These are phyloP conservation scores for Ulmus americana DNA, from an alignment of 331 rosid species.

Conservation along the genomic window DNA sequence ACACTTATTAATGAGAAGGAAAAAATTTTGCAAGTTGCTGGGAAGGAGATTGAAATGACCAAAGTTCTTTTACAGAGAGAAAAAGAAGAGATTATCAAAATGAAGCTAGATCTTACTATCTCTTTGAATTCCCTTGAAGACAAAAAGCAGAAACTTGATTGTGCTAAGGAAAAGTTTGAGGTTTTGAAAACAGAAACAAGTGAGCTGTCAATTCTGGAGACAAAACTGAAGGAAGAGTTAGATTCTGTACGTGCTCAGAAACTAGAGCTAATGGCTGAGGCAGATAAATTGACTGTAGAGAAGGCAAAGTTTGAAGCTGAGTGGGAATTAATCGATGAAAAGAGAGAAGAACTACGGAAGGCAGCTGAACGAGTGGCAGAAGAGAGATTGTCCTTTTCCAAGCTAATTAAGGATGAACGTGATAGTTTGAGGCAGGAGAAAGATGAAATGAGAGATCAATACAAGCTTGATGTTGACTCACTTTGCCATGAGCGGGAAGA, in stretches of 20 bases:
- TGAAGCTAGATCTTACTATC: constrained; percentile 53
- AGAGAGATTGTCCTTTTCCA: constrained; percentile 60
- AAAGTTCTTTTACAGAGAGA: constrained; percentile 56
- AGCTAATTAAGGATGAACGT: constrained; percentile 63
- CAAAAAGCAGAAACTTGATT: constrained; percentile 49
- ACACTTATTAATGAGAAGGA: constrained; percentile 53
- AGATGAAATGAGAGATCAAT: constrained; percentile 59
- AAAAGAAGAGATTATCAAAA: constrained; percentile 51
- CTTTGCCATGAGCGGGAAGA: constrained; percentile 73
- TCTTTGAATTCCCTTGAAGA: constrained; percentile 57
- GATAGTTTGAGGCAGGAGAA: constrained; percentile 61
- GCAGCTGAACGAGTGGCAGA: constrained; percentile 60
- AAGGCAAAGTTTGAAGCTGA: constrained; percentile 87
- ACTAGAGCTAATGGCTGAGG: constrained; percentile 66
- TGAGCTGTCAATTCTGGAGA: constrained; percentile 65
- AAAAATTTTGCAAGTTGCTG: constrained; percentile 37
- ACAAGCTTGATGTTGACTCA: constrained; percentile 49
- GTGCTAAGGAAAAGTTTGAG: constrained; percentile 55
- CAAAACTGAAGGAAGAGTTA: constrained; percentile 82
- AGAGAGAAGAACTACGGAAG: constrained; percentile 60
- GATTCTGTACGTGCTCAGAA: constrained; percentile 73
- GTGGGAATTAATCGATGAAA: constrained; percentile 92
- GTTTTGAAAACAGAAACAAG: constrained; percentile 67
- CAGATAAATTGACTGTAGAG: constrained; percentile 64
- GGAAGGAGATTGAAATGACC: constrained; percentile 56